These are phyloP conservation scores for Acidomyces sp. DNA, from an alignment of 495 filamentous ascomycete species.

Conservation along the genomic window DNA sequence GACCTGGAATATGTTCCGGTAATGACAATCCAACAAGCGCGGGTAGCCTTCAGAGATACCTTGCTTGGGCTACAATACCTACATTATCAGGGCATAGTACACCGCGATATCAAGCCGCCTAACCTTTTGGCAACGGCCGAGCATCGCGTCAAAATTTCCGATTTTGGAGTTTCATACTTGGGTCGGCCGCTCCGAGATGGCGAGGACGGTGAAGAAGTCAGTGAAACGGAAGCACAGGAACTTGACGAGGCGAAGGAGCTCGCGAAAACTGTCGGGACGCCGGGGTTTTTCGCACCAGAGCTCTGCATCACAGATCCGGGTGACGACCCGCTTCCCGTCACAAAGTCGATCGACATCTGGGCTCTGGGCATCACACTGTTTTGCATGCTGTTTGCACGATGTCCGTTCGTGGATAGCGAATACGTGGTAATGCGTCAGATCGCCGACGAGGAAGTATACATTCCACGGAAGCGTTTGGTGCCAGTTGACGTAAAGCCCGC, in stretches of 20 bases:
- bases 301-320: constrained; percentile 72
- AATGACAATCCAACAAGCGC: constrained; percentile 73
- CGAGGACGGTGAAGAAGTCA: constrained; percentile 63
- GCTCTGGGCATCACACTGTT: constrained; percentile 92
- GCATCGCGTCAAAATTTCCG: constrained; percentile 92
- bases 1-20: constrained; percentile 84
- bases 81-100: constrained; percentile 91
- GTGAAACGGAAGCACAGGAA: constrained; percentile 70
- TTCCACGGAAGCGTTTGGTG: constrained; percentile 65
- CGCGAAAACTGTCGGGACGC: constrained; percentile 94
- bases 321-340: constrained; percentile 42
- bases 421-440: constrained; percentile 84
- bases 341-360: constrained; percentile 84
- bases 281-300: constrained; percentile 95
- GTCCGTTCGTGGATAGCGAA: constrained; percentile 85
- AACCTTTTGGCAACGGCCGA: constrained; percentile 82
- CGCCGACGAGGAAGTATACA: constrained; percentile 76
- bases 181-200: constrained; percentile 68
- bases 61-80: constrained; percentile 89
- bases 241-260: constrained; percentile 85
- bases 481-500: constrained; percentile 53
- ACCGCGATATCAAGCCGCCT: constrained; percentile 98
- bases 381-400: constrained; percentile 82
- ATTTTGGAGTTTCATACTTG: constrained; percentile 96
- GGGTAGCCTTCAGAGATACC: constrained; percentile 81